Conservation (phyloP, 371 early-diverging fungal species). For the Zychaea mexicana region DNA sequence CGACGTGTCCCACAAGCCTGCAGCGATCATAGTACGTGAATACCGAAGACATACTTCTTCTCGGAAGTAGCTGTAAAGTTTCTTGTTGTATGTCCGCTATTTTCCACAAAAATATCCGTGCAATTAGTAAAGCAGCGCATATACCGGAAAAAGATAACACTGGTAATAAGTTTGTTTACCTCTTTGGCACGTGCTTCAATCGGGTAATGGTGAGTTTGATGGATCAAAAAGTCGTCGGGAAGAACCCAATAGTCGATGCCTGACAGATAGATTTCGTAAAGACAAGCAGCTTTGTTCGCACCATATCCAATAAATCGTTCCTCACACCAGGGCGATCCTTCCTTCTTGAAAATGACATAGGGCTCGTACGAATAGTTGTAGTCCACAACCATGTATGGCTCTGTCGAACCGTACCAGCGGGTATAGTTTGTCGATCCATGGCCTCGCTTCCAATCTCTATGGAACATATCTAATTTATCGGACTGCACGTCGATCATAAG, state of each 20-base stretch:
- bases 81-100: constrained; percentile 67
- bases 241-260: constrained; percentile 68
- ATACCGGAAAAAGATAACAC: too few relatives aligned
- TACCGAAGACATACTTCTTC: constrained; percentile 69
- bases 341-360: constrained; percentile 63
- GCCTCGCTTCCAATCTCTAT: constrained; percentile 54
- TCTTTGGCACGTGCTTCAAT: constrained; percentile 64
- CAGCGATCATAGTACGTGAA: constrained; percentile 52
- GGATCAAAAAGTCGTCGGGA: constrained; percentile 65
- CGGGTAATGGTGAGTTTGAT: constrained; percentile 68
- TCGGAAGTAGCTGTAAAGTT: constrained; percentile 64
- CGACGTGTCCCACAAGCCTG: constrained; percentile 45
- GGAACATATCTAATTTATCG: constrained; percentile 61
- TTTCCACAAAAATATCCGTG: constrained; percentile 3
- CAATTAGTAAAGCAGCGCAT: too few relatives aligned
- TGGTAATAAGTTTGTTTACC: constrained; percentile 30
- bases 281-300: constrained; percentile 71
- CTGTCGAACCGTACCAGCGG: constrained; percentile 49
- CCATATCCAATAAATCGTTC: constrained; percentile 74
- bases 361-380: constrained; percentile 68
- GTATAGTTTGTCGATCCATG: constrained; percentile 63
- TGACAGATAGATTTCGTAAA: constrained; percentile 67
- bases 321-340: constrained; percentile 69
- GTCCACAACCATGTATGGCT: constrained; percentile 50
- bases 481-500: constrained; percentile 42